Evolutionary conservation across 2,329 filamentous ascomycete genomes (phyloP).

Genomic region (Cladosporium sp.): DNA sequence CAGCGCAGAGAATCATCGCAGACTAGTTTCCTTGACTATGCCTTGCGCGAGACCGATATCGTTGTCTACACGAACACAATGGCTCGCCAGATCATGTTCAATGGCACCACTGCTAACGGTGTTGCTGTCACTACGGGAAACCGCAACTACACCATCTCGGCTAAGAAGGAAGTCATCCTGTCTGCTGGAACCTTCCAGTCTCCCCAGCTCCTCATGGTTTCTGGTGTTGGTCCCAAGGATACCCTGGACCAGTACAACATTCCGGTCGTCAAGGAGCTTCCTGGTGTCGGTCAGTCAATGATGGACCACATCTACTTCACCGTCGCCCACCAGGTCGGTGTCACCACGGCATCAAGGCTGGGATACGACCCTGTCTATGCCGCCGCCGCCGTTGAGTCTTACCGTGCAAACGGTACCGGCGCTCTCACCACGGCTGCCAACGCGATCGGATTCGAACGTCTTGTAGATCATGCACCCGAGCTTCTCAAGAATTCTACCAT

Average conservation of each 20-base stretch:
- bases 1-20: constrained; percentile 23
- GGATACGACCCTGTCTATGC: constrained; percentile 2
- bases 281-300: constrained; percentile 28
- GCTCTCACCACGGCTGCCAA: constrained; percentile 2
- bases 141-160: not conserved
- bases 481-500: constrained; percentile 12
- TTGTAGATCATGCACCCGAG: constrained; percentile 2
- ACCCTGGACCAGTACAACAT: constrained; percentile 30
- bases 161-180: constrained; percentile 27
- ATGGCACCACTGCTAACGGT: not conserved
- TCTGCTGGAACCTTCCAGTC: constrained; percentile 25
- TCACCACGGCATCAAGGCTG: not conserved
- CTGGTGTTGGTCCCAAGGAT: constrained; percentile 17
- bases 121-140: constrained; percentile 17
- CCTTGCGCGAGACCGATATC: constrained; percentile 26
- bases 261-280: constrained; percentile 19
- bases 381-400: not conserved
- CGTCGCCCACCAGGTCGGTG: not conserved
- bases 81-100: not conserved
- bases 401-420: not conserved
- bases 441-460: not conserved
- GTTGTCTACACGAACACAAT: constrained; percentile 31
- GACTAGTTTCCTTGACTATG: constrained; percentile 24
- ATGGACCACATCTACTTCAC: constrained; percentile 25
- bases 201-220: constrained; percentile 27